Evolutionary conservation across 768 basidiomycete genomes (phyloP).

Genomic region (Trichaptum fuscoviolaceum): DNA sequence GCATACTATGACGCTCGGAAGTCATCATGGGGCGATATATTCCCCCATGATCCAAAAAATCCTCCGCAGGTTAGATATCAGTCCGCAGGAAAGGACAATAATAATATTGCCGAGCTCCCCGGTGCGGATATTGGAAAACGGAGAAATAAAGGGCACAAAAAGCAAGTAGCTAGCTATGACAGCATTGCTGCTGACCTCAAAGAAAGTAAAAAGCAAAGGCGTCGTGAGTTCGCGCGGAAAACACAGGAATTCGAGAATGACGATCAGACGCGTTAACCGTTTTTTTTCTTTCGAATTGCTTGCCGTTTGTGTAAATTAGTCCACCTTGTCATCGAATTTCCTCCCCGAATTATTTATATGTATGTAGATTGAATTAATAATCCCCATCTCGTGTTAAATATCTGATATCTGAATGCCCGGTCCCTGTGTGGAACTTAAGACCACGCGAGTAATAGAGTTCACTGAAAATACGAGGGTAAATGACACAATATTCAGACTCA

Average conservation of each 20-base stretch:
- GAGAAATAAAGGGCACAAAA: constrained; percentile 24
- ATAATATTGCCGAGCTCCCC: not conserved
- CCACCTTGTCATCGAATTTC: too few relatives aligned
- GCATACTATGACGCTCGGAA: constrained; percentile 93
- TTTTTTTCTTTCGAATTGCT: constrained; percentile 6
- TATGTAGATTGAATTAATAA: not conserved
- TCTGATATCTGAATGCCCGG: constrained; percentile 89
- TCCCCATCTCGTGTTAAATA: constrained; percentile 35
- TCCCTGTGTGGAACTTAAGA: constrained; percentile 80
- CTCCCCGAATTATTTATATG: not conserved
- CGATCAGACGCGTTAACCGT: not conserved
- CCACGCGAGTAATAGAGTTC: constrained; percentile 72
- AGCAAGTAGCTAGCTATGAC: constrained; percentile 31
- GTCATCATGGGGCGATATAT: constrained; percentile 89
- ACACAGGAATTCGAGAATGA: constrained; percentile 11
- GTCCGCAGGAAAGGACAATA: constrained; percentile 18
- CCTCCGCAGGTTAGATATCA: constrained; percentile 58
- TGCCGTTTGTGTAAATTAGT: not conserved
- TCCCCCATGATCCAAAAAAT: constrained; percentile 87
- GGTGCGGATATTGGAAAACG: constrained; percentile 58
- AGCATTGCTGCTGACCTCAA: constrained; percentile 35
- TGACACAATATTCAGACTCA: not conserved
- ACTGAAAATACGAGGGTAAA: constrained; percentile 32
- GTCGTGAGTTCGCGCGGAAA: constrained; percentile 15
- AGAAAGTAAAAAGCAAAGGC: constrained; percentile 30